Evolutionary conservation across 1,284 basidiomycete species (phyloP).

Genomic region (Hemileia vastatrix): DNA sequence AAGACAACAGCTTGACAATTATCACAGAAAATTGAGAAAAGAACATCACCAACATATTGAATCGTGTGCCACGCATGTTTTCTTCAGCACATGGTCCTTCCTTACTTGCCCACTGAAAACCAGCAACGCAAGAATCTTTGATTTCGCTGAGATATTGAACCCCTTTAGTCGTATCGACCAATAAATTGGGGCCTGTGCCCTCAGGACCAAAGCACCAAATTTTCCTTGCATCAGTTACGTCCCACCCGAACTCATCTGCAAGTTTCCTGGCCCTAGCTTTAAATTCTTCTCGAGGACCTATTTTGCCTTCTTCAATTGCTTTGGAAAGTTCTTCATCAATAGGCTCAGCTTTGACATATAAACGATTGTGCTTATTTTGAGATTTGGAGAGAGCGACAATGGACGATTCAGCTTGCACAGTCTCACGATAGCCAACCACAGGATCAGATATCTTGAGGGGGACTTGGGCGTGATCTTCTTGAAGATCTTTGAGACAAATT

Average conservation of each 20-base stretch:
- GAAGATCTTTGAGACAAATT: slow-evolving; percentile 98
- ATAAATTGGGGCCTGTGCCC: slow-evolving; percentile 89
- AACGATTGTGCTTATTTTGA: slow-evolving; percentile 99
- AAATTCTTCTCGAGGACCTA: slow-evolving; percentile 92
- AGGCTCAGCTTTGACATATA: slow-evolving; percentile 86
- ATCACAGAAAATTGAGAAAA: slow-evolving; percentile 33
- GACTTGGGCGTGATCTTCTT: slow-evolving; percentile 99
- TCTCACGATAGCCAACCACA: slow-evolving; percentile 97
- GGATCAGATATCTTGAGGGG: slow-evolving; percentile 98
- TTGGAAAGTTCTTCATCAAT: slow-evolving; percentile 86
- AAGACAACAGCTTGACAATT: background rate
- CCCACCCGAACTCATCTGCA: slow-evolving; percentile 96
- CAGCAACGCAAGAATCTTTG: slow-evolving; percentile 99
- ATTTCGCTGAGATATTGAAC: slow-evolving; percentile 88
- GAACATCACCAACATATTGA: slow-evolving; percentile 94
- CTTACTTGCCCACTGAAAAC: slow-evolving; percentile 99
- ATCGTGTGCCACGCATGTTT: slow-evolving; percentile 95
- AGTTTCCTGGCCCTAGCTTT: slow-evolving; percentile 90
- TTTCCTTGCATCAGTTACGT: slow-evolving; percentile 98
- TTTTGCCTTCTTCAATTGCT: slow-evolving; percentile 79
- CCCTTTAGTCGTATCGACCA: slow-evolving; percentile 98
- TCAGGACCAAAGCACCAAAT: slow-evolving; percentile 99
- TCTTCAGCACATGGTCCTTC: slow-evolving; percentile 95
- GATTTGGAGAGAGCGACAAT: slow-evolving; percentile 98
- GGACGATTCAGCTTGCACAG: slow-evolving; percentile 87